Percentiles rank a stretch among this genome's conserved stretches.
Evolutionary conservation across 1,284 basidiomycete species (phyloP).

Genomic region (Sanghuangporus sanghuang): DNA sequence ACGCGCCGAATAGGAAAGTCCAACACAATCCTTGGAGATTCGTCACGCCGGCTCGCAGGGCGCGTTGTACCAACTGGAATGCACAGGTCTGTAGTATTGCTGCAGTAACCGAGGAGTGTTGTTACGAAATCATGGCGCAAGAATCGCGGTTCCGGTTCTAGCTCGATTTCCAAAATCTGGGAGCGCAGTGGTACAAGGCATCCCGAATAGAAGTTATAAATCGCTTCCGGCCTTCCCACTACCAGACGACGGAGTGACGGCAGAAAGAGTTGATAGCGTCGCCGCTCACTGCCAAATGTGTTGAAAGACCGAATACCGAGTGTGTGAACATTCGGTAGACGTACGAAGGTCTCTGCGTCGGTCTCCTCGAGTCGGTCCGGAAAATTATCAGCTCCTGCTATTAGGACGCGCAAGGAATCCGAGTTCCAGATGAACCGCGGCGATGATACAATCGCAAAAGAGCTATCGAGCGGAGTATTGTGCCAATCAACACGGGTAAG

Average conservation of each 20-base stretch:
- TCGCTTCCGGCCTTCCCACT: neutral
- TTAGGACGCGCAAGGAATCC: slow-evolving; percentile 4
- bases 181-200: neutral
- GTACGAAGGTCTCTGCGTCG: neutral
- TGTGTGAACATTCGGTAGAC: slow-evolving; percentile 13
- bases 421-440: slow-evolving; percentile 5
- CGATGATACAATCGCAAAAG: neutral
- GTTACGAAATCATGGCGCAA: slow-evolving; percentile 11
- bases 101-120: slow-evolving; percentile 1
- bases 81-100: slow-evolving; percentile 3
- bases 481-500: slow-evolving; percentile 7
- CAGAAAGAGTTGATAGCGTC: neutral
- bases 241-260: slow-evolving; percentile 9
- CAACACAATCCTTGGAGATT: neutral
- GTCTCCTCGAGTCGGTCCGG: neutral
- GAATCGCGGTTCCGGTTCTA: neutral
- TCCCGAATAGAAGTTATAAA: slow-evolving; percentile 1
- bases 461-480: neutral
- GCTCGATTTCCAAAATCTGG: neutral
- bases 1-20: neutral
- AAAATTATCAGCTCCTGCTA: neutral
- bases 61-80: neutral
- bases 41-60: neutral
- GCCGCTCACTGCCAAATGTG: neutral
- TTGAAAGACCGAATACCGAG: neutral